Conservation (phyloP, 2,329 filamentous ascomycete species). For the Clarireedia paspali region DNA sequence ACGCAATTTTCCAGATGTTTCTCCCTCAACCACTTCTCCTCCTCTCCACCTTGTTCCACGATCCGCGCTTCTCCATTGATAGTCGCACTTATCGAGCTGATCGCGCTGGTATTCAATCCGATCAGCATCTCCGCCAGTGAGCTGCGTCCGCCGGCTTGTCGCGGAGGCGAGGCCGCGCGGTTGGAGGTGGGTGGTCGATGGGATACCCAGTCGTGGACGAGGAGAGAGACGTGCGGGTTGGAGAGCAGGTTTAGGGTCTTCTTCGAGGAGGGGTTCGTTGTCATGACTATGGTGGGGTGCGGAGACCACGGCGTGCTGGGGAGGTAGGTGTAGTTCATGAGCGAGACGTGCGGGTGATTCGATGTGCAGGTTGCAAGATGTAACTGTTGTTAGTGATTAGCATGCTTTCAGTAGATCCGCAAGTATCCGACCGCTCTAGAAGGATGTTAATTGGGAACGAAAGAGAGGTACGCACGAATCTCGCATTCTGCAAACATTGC, state of each 20-base stretch:
- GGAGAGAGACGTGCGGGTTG: constrained; percentile 82
- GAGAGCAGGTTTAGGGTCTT: constrained; percentile 75
- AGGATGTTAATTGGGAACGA: constrained; percentile 11
- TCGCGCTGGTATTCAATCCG: constrained; percentile 82
- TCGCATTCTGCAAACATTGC: constrained; percentile 85
- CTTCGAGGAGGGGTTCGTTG: constrained; percentile 70
- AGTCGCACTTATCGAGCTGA: constrained; percentile 84
- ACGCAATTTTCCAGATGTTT: constrained; percentile 89
- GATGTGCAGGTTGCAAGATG: constrained; percentile 87
- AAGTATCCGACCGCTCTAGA: not conserved
- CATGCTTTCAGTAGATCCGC: not conserved
- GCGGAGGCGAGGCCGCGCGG: constrained; percentile 42
- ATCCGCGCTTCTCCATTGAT: constrained; percentile 84
- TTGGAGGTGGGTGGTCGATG: constrained; percentile 79
- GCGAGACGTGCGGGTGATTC: constrained; percentile 80
- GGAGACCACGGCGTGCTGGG: constrained; percentile 63
- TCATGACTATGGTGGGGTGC: constrained; percentile 89
- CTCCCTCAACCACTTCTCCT: constrained; percentile 77
- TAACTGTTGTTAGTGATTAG: constrained; percentile 47
- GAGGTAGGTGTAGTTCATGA: constrained; percentile 99
- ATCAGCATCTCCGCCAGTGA: constrained; percentile 76
- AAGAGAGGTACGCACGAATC: constrained; percentile 60
- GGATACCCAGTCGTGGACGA: constrained; percentile 98
- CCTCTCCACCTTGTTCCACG: constrained; percentile 63
- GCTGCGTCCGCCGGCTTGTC: constrained; percentile 58